Conservation (phyloP, 192 early-diverging fungal genomes). For the Coemansia sp. region DNA sequence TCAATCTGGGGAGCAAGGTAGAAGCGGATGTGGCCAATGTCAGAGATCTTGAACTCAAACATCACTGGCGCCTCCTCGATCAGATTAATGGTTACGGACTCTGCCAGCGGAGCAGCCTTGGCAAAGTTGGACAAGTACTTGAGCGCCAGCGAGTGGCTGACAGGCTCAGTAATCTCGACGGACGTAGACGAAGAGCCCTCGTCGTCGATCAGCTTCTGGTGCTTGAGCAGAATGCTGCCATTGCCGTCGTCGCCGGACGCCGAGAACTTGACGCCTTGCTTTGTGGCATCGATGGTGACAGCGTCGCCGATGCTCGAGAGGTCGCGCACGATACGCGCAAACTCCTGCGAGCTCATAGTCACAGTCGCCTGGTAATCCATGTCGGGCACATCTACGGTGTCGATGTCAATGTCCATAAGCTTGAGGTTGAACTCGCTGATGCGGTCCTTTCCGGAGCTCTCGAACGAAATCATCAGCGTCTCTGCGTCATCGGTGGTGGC, state of each 20-base stretch:
- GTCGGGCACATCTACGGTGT: constrained; percentile 94
- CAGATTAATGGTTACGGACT: constrained; percentile 76
- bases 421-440: constrained; percentile 93
- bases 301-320: constrained; percentile 80
- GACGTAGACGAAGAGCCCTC: constrained; percentile 58
- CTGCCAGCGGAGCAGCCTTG: constrained; percentile 86
- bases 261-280: constrained; percentile 91
- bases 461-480: constrained; percentile 73
- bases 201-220: constrained; percentile 70
- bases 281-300: constrained; percentile 86
- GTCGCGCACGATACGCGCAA: constrained; percentile 90
- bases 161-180: constrained; percentile 81
- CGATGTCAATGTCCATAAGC: constrained; percentile 97
- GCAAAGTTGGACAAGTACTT: constrained; percentile 95
- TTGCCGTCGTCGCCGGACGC: constrained; percentile 84
- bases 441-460: constrained; percentile 67
- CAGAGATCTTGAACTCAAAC: constrained; percentile 6
- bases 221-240: constrained; percentile 82
- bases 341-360: constrained; percentile 85
- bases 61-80: constrained; percentile 67
- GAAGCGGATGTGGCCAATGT: constrained; percentile 5
- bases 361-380: constrained; percentile 89
- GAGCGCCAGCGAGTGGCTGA: constrained; percentile 82
- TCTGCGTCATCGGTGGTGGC: constrained; percentile 81
- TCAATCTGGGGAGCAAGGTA: constrained; percentile 7